Conservation (phyloP, 179 eudicot genomes). For the Pouteria campechiana region DNA sequence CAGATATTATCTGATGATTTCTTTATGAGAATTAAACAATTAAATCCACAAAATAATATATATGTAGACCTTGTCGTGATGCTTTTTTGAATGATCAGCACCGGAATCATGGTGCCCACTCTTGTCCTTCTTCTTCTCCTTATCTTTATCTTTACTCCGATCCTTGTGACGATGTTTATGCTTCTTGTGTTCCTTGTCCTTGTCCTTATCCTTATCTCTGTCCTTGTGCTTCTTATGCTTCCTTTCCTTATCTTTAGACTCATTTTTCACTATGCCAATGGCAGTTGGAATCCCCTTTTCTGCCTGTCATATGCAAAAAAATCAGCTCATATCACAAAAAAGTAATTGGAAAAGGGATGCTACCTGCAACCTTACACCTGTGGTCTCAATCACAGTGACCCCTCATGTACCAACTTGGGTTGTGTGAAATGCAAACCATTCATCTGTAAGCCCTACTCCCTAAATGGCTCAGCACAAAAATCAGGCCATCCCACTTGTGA, state of each 20-base stretch:
- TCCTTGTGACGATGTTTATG: conserved; percentile 94
- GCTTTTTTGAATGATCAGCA: conserved; percentile 64
- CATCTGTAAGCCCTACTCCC: no score
- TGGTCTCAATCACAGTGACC: no score
- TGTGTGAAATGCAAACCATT: no score
- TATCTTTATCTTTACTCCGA: conserved; percentile 88
- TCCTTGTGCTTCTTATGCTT: conserved; percentile 91
- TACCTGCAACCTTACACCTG: no score
- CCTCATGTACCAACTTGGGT: no score
- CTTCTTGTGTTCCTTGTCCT: conserved; percentile 94
- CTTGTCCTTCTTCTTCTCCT: conserved; percentile 80
- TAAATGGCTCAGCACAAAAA: no score
- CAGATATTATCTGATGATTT: no score
- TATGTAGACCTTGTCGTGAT: conserved; percentile 71
- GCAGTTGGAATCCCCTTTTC: conserved; percentile 86
- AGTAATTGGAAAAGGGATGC: no score
- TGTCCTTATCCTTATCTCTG: conserved; percentile 78
- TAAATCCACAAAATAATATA: conserved; percentile 3
- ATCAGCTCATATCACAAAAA: conserved; percentile 9
- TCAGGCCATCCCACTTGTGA: no score
- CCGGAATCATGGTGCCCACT: conserved; percentile 61
- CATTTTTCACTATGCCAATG: conserved; percentile 67
- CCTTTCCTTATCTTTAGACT: conserved; percentile 86
- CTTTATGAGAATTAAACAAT: no score
- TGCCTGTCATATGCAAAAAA: conserved; percentile 25